Evolutionary conservation across 768 basidiomycete species (phyloP).

Genomic region (Naganishia friedmannii): DNA sequence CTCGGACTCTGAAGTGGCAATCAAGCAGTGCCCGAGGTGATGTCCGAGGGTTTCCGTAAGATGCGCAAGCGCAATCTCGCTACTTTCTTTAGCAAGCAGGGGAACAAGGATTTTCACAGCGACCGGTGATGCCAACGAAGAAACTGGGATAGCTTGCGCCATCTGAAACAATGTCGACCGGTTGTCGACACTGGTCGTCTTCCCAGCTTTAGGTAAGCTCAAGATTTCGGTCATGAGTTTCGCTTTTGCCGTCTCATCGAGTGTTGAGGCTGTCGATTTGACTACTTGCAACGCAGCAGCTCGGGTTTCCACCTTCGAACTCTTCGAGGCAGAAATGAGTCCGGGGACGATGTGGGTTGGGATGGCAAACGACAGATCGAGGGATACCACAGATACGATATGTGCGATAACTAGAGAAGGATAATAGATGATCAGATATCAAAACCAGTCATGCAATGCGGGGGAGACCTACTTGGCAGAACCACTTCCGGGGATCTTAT

Average conservation of each 20-base stretch:
- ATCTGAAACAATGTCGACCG: conserved; percentile 76
- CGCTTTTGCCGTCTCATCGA: conserved; percentile 51
- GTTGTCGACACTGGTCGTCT: conserved; percentile 83
- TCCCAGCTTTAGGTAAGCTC: conserved; percentile 72
- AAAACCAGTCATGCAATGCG: conserved; percentile 16
- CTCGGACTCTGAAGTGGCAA: conserved; percentile 46
- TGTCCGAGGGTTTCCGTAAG: conserved; percentile 60
- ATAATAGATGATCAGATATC: conserved; percentile 24
- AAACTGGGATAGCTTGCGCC: conserved; percentile 61
- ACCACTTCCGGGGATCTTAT: conserved; percentile 77
- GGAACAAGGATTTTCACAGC: conserved; percentile 54
- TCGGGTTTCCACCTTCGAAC: conserved; percentile 65
- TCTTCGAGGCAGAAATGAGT: conserved; percentile 54
- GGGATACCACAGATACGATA: conserved; percentile 61
- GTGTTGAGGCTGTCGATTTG: conserved; percentile 52
- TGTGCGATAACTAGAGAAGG: conserved; percentile 57
- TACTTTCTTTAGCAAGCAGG: conserved; percentile 70
- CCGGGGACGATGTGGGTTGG: conserved; percentile 59
- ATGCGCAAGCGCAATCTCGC: conserved; percentile 63
- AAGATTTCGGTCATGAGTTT: conserved; percentile 65
- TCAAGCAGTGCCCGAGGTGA: conserved; percentile 64
- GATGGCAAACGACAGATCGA: conserved; percentile 63
- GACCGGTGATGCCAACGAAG: conserved; percentile 57
- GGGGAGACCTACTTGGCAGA: conserved; percentile 59
- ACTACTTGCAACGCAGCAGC: conserved; percentile 62